phyloP scores from a whole-genome alignment of 2,329 filamentous ascomycete genomes.

The Fusarium annulatum region DNA sequence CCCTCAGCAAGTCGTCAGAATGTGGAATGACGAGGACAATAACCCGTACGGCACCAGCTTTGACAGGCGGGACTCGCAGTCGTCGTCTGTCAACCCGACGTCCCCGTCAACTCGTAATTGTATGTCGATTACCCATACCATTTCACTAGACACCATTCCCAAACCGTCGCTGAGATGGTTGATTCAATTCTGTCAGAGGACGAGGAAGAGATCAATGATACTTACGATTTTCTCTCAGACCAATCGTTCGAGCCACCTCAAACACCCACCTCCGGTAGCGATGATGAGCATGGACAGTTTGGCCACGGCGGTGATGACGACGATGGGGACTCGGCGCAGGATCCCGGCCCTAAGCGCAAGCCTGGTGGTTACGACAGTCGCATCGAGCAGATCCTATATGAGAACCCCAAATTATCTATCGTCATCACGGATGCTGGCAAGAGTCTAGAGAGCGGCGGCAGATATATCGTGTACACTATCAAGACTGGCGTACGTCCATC shows the following conservation, averaged over 20 bases:
- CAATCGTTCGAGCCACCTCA: slow-evolving; percentile 71
- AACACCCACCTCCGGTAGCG: slow-evolving; percentile 77
- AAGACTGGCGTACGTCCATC: slow-evolving; percentile 79
- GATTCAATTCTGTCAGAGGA: background rate
- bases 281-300: slow-evolving; percentile 62
- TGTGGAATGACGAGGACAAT: slow-evolving; percentile 99
- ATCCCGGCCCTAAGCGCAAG: slow-evolving; percentile 69
- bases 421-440: slow-evolving; percentile 96
- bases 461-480: slow-evolving; percentile 98
- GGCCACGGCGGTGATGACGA: slow-evolving; percentile 58
- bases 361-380: slow-evolving; percentile 93
- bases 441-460: slow-evolving; percentile 89
- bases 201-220: slow-evolving; percentile 15
- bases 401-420: slow-evolving; percentile 90
- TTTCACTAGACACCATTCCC: background rate
- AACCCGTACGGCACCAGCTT: slow-evolving; percentile 95
- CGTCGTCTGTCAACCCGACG: slow-evolving; percentile 73
- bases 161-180: slow-evolving; percentile 3
- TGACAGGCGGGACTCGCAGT: slow-evolving; percentile 84
- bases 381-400: slow-evolving; percentile 96
- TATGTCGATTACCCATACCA: slow-evolving; percentile 55
- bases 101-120: slow-evolving; percentile 69
- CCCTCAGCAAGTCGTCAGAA: slow-evolving; percentile 52
- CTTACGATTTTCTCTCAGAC: slow-evolving; percentile 41
- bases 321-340: slow-evolving; percentile 56